Conservation (phyloP, 768 basidiomycete genomes). For the Lentinus brumalis region DNA sequence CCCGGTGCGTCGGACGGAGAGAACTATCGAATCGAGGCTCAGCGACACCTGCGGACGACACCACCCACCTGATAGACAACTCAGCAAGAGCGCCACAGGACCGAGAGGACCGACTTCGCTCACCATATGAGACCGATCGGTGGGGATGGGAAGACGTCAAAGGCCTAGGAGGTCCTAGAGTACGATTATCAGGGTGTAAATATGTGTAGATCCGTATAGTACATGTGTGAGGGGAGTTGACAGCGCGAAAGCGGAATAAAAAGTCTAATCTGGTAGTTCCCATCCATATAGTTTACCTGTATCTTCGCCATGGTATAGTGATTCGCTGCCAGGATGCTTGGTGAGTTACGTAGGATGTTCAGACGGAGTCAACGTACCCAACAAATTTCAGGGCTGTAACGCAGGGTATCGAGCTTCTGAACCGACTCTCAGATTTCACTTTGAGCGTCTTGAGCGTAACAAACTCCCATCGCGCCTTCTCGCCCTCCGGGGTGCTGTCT, state of each 20-base stretch:
- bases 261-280: constrained; percentile 51
- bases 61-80: too few species aligned
- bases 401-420: constrained; percentile 46
- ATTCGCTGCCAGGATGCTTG: constrained; percentile 45
- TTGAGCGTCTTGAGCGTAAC: constrained; percentile 68
- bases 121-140: too few species aligned
- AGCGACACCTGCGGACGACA: too few species aligned
- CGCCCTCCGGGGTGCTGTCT: constrained; percentile 66
- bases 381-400: constrained; percentile 82
- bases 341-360: neutral
- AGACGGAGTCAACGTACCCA: constrained; percentile 50
- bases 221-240: constrained; percentile 4
- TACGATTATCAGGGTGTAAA: constrained; percentile 3
- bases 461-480: constrained; percentile 77
- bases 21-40: neutral
- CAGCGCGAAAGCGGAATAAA: neutral
- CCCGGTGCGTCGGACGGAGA: too few species aligned
- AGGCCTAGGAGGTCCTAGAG: too few species aligned
- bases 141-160: too few species aligned
- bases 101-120: too few species aligned
- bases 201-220: constrained; percentile 11
- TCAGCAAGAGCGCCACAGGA: too few species aligned
- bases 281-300: constrained; percentile 60
- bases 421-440: constrained; percentile 41
- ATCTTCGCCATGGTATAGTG: constrained; percentile 64